phyloP scores from a whole-genome alignment of 257 asterid species.

The Lycium ferocissimum region DNA sequence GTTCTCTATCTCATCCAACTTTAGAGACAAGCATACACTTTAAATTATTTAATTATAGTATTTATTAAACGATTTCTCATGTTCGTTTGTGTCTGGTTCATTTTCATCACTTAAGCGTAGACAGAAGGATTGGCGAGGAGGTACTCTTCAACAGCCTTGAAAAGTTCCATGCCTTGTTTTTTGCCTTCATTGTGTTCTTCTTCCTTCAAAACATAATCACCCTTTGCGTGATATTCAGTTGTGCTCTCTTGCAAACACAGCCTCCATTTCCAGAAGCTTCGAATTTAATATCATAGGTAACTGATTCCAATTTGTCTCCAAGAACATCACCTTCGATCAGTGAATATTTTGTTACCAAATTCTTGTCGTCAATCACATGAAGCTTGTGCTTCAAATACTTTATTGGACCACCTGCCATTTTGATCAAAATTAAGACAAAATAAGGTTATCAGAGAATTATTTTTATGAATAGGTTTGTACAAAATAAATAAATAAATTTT shows the following conservation, averaged over 20 bases:
- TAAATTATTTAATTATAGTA: too few relatives aligned
- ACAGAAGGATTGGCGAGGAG: constrained; percentile 32
- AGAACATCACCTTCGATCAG: constrained; percentile 48
- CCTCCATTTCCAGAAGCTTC: constrained; percentile 46
- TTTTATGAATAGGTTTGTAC: too few relatives aligned
- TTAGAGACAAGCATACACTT: neutral
- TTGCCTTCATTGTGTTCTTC: constrained; percentile 34
- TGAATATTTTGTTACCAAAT: constrained; percentile 40
- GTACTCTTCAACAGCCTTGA: constrained; percentile 35
- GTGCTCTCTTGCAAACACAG: constrained; percentile 39
- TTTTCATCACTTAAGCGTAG: constrained; percentile 28
- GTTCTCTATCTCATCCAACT: too few relatives aligned
- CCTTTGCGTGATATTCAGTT: constrained; percentile 37
- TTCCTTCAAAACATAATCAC: constrained; percentile 28
- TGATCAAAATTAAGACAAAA: neutral
- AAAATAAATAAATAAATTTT: too few relatives aligned
- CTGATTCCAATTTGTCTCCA: constrained; percentile 38
- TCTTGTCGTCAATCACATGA: constrained; percentile 41
- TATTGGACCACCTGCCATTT: constrained; percentile 33
- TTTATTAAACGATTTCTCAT: too few relatives aligned
- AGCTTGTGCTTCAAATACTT: constrained; percentile 48
- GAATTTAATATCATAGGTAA: constrained; percentile 39
- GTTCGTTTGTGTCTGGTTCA: neutral
- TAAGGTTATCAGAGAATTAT: too few relatives aligned
- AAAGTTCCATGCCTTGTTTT: neutral